phyloP scores from a whole-genome alignment of 345 rosid genomes.

The Ceriops decandra region DNA sequence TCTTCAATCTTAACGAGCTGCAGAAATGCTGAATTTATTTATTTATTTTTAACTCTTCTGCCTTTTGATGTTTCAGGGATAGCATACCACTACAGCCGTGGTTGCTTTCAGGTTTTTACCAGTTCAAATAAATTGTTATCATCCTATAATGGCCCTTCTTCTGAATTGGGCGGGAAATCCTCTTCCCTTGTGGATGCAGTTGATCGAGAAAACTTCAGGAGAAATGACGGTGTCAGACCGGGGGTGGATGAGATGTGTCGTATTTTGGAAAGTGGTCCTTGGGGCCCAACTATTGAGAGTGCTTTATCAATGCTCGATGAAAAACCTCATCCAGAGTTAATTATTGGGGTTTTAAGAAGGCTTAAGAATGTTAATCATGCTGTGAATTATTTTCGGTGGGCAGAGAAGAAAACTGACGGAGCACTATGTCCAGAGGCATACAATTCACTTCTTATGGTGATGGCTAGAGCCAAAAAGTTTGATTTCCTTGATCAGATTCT shows the following conservation, averaged over 20 bases:
- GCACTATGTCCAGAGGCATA: slow-evolving; percentile 71
- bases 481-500: slow-evolving; percentile 61
- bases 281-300: slow-evolving; percentile 68
- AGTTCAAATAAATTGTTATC: slow-evolving; percentile 36
- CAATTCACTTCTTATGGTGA: slow-evolving; percentile 70
- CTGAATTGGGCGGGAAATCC: slow-evolving; percentile 22
- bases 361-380: slow-evolving; percentile 60
- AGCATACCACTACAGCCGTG: slow-evolving; percentile 15
- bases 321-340: slow-evolving; percentile 50
- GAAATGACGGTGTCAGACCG: slow-evolving; percentile 30
- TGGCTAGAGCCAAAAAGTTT: slow-evolving; percentile 55
- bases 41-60: no score
- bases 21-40: no score
- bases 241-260: slow-evolving; percentile 47
- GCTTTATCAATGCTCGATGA: slow-evolving; percentile 47
- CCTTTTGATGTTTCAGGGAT: slow-evolving; percentile 34
- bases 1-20: no score
- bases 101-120: slow-evolving; percentile 15
- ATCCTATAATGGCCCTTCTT: slow-evolving; percentile 29
- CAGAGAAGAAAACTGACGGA: slow-evolving; percentile 52
- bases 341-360: slow-evolving; percentile 66
- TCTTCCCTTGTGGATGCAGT: slow-evolving; percentile 25
- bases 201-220: slow-evolving; percentile 34
- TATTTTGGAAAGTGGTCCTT: slow-evolving; percentile 55
- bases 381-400: slow-evolving; percentile 66